Conservation (phyloP, 192 early-diverging fungal species). For the Coemansia nantahalensis region DNA sequence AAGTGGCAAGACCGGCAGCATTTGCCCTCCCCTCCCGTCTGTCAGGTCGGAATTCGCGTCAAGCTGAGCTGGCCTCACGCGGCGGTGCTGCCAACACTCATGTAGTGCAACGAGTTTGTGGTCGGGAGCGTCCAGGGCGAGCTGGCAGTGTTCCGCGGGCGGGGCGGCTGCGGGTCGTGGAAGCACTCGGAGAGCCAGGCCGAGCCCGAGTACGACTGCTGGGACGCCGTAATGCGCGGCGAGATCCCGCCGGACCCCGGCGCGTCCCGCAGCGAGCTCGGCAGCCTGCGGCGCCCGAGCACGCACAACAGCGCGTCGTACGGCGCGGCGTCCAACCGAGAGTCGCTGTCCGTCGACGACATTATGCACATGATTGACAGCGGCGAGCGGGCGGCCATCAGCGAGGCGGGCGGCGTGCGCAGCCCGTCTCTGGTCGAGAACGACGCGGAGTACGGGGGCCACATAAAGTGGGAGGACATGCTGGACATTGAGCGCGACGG, state of each 20-base stretch:
- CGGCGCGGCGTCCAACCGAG: conserved; percentile 20
- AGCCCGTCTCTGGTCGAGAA: conserved; percentile 6
- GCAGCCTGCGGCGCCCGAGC: conserved; percentile 26
- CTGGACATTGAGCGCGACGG: conserved; percentile 53
- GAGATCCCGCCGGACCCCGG: conserved; percentile 25
- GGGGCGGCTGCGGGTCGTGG: conserved; percentile 51
- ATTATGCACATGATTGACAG: conserved; percentile 44
- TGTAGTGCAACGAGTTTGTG: conserved; percentile 55
- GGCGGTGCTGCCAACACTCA: no score
- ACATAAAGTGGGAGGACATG: conserved; percentile 50
- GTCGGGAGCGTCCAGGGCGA: conserved; percentile 53
- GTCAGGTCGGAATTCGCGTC: no score
- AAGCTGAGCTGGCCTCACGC: no score
- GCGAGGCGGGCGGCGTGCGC: conserved; percentile 6
- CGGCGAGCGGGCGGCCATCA: conserved; percentile 10
- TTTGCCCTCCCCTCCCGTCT: not conserved
- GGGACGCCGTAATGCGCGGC: conserved; percentile 45
- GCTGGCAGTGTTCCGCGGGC: conserved; percentile 51
- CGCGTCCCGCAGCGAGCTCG: not conserved
- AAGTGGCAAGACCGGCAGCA: no score
- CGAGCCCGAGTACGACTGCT: conserved; percentile 53
- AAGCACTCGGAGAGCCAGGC: conserved; percentile 43
- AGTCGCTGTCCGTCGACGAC: conserved; percentile 40
- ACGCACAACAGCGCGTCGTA: conserved; percentile 23
- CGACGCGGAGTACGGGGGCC: conserved; percentile 21